Evolutionary conservation across 2,329 filamentous ascomycete genomes (phyloP).

Genomic region (Cladophialophora carrionii): DNA sequence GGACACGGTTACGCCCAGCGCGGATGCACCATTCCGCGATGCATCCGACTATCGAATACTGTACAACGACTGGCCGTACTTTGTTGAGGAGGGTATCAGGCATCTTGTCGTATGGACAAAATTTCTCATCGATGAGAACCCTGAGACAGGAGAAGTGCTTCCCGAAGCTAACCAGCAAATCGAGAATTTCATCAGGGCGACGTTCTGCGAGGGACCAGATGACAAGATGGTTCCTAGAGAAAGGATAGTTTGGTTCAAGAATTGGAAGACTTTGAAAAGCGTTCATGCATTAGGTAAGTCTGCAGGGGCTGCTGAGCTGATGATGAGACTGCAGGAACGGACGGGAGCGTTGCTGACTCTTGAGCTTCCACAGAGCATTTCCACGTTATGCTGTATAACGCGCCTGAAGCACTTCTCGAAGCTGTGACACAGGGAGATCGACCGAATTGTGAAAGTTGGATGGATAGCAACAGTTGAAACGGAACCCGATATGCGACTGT

Average conservation of each 20-base stretch:
- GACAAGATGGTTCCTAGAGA: conserved; percentile 43
- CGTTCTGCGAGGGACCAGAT: conserved; percentile 61
- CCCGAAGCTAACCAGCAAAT: conserved; percentile 65
- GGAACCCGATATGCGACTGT: background rate
- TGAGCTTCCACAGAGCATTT: conserved; percentile 69
- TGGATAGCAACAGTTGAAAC: background rate
- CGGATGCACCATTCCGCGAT: conserved; percentile 49
- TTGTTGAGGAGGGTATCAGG: conserved; percentile 73
- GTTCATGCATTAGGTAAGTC: conserved; percentile 66
- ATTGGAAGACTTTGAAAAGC: conserved; percentile 83
- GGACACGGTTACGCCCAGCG: conserved; percentile 53
- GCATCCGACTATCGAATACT: conserved; percentile 65
- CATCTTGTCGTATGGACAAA: conserved; percentile 95
- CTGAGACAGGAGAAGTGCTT: conserved; percentile 68
- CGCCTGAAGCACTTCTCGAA: conserved; percentile 69
- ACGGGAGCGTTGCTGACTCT: conserved; percentile 1
- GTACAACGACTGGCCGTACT: conserved; percentile 94
- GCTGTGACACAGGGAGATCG: conserved; percentile 75
- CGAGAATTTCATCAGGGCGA: conserved; percentile 68
- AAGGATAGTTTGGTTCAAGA: conserved; percentile 84
- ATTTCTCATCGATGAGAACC: conserved; percentile 74
- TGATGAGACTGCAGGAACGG: background rate
- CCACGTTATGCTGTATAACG: conserved; percentile 85
- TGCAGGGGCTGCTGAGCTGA: conserved; percentile 1
- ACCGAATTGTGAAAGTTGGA: conserved; percentile 57